phyloP scores from a whole-genome alignment of 495 filamentous ascomycete species.

The Tuber calosporum region DNA sequence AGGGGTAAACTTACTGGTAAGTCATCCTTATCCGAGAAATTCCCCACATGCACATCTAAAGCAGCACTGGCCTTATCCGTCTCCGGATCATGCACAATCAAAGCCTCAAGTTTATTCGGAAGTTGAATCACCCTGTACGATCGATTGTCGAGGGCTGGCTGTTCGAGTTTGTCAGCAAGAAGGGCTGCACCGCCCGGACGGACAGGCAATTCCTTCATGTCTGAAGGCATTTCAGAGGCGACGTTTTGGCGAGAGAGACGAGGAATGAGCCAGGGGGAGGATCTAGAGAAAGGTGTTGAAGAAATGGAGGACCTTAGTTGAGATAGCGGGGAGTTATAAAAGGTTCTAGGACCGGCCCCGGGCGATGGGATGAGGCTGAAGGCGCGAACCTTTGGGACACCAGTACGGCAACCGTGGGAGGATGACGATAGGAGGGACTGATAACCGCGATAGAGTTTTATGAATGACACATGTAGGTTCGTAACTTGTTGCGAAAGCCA shows the following conservation, averaged over 20 bases:
- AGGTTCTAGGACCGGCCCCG: not conserved
- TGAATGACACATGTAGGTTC: not conserved
- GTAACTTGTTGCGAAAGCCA: not conserved
- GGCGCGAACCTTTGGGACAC: not conserved
- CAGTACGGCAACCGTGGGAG: not conserved
- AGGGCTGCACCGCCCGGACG: constrained; percentile 48
- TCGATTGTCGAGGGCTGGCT: constrained; percentile 79
- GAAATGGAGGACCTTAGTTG: constrained; percentile 13
- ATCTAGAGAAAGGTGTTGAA: constrained; percentile 5
- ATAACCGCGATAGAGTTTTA: not conserved
- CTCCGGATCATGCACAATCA: constrained; percentile 88
- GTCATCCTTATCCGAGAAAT: constrained; percentile 81
- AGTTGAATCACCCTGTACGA: constrained; percentile 81
- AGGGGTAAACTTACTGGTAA: constrained; percentile 57
- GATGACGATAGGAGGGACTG: not conserved
- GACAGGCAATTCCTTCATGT: constrained; percentile 24
- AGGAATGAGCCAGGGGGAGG: constrained; percentile 35
- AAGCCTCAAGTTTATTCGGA: constrained; percentile 82
- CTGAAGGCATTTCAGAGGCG: constrained; percentile 15
- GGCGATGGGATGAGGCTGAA: not conserved
- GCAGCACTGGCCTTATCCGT: constrained; percentile 96
- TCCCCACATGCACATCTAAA: constrained; percentile 91
- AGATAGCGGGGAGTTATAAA: not conserved
- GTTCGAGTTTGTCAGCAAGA: constrained; percentile 74
- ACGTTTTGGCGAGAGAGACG: constrained; percentile 26